A percentile compares a stretch with the other conserved stretches of the same genome.
Evolutionary conservation across 2,329 filamentous ascomycete genomes (phyloP).

Genomic region (Fusarium pilosicola): DNA sequence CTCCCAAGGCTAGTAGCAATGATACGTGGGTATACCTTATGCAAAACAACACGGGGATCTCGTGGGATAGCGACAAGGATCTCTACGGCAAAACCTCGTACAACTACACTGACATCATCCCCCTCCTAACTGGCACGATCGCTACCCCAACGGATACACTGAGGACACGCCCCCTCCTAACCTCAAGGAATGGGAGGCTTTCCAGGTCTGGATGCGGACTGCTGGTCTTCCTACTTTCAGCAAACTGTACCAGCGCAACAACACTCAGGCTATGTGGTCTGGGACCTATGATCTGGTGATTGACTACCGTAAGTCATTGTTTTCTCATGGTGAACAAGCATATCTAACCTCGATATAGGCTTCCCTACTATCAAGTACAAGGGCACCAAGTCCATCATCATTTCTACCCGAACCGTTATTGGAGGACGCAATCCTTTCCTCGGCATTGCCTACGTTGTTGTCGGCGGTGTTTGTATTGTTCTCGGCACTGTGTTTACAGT

Average conservation of each 20-base stretch:
- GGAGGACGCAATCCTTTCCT: conserved; percentile 96
- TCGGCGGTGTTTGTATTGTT: conserved; percentile 91
- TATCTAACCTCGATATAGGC: conserved; percentile 60
- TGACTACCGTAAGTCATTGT: conserved; percentile 73
- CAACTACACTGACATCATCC: conserved; percentile 71
- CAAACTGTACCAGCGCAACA: conserved; percentile 89
- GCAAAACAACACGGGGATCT: conserved; percentile 78
- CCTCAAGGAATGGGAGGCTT: conserved; percentile 79
- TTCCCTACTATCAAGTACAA: conserved; percentile 83
- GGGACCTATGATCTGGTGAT: conserved; percentile 84
- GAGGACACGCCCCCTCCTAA: conserved; percentile 73
- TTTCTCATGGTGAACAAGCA: background rate
- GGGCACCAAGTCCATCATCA: conserved; percentile 88
- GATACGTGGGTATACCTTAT: conserved; percentile 72
- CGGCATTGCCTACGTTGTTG: conserved; percentile 94
- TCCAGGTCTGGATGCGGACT: conserved; percentile 99
- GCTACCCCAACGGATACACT: conserved; percentile 78
- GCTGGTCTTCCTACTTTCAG: conserved; percentile 93
- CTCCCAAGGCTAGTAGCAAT: conserved; percentile 40
- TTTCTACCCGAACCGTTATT: conserved; percentile 91
- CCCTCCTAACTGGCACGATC: conserved; percentile 84
- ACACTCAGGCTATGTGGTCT: conserved; percentile 70
- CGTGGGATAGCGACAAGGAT: conserved; percentile 84
- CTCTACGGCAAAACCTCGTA: conserved; percentile 80
- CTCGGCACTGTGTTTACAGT: conserved; percentile 89